These are phyloP conservation scores for Heliocybe sulcata DNA, from an alignment of 1,284 basidiomycete species.

Conservation along the genomic window DNA sequence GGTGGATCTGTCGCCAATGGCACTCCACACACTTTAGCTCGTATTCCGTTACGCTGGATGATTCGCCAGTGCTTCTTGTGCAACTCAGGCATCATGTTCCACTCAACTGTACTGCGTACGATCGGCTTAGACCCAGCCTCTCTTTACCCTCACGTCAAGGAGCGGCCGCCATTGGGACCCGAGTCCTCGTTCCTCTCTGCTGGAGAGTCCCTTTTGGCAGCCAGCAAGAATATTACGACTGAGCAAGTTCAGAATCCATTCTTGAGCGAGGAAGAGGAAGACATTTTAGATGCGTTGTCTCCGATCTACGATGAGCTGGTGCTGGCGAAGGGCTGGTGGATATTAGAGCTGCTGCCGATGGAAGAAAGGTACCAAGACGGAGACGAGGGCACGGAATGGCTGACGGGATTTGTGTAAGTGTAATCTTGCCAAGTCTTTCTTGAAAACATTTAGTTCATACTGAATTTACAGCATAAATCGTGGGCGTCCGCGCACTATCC, in stretches of 20 bases:
- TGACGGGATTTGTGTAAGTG: not conserved
- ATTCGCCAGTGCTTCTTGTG: slow-evolving; percentile 31
- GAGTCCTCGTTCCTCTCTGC: not conserved
- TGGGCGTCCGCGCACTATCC: not conserved
- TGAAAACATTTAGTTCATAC: not conserved
- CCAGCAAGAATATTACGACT: not conserved
- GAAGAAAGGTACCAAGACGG: not conserved
- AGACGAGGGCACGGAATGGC: not conserved
- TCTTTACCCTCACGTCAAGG: not conserved
- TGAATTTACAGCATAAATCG: not conserved
- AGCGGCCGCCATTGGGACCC: not conserved
- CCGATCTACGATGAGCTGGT: slow-evolving; percentile 3
- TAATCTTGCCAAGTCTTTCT: not conserved
- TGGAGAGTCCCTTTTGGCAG: not conserved
- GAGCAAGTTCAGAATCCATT: not conserved
- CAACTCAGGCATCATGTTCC: slow-evolving; percentile 29
- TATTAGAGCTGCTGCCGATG: not conserved
- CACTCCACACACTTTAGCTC: slow-evolving; percentile 25
- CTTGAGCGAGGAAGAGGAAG: not conserved
- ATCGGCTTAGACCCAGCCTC: slow-evolving; percentile 3
- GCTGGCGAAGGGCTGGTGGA: not conserved
- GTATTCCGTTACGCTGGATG: slow-evolving; percentile 42
- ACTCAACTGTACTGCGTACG: slow-evolving; percentile 9
- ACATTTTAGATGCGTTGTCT: not conserved
- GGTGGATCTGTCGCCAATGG: slow-evolving; percentile 32